Percentiles rank a stretch among this genome's conserved stretches.
Conservation (phyloP, 2,329 filamentous ascomycete genomes). For the Hypoxylon sp. region DNA sequence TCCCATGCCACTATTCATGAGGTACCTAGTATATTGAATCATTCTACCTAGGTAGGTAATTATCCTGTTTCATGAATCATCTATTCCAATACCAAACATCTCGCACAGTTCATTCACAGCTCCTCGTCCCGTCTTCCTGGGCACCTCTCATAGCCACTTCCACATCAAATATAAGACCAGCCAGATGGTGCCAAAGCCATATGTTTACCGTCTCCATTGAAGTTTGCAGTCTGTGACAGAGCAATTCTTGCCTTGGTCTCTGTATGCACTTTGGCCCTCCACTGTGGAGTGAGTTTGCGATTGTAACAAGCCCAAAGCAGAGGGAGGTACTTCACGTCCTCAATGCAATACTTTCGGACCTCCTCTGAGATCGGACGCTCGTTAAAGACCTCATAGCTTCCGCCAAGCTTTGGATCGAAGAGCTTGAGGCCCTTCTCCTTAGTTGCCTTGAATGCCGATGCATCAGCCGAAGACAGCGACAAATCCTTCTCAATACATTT, state of each 20-base stretch:
- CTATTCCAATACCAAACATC: no score
- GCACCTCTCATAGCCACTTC: not conserved
- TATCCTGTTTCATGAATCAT: no score
- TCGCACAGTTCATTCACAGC: not conserved
- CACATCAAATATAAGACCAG: conserved; percentile 20
- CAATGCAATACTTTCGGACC: no score
- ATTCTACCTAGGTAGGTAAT: no score
- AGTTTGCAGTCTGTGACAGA: conserved; percentile 50
- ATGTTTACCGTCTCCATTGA: conserved; percentile 47
- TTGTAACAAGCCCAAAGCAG: no score
- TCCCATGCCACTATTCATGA: no score
- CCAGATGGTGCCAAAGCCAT: conserved; percentile 50
- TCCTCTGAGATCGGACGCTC: conserved; percentile 20
- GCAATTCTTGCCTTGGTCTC: conserved; percentile 48
- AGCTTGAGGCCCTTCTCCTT: conserved; percentile 57
- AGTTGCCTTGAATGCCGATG: conserved; percentile 47
- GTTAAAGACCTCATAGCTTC: conserved; percentile 59
- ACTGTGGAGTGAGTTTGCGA: no score
- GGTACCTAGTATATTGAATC: no score
- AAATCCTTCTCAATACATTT: no score
- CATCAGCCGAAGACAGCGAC: not conserved
- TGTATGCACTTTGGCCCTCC: no score
- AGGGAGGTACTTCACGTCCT: no score
- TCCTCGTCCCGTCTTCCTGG: no score
- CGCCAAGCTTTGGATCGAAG: conserved; percentile 59